Evolutionary conservation across 2,329 filamentous ascomycete species (phyloP).

Genomic region (Sporothrix schenckii): DNA sequence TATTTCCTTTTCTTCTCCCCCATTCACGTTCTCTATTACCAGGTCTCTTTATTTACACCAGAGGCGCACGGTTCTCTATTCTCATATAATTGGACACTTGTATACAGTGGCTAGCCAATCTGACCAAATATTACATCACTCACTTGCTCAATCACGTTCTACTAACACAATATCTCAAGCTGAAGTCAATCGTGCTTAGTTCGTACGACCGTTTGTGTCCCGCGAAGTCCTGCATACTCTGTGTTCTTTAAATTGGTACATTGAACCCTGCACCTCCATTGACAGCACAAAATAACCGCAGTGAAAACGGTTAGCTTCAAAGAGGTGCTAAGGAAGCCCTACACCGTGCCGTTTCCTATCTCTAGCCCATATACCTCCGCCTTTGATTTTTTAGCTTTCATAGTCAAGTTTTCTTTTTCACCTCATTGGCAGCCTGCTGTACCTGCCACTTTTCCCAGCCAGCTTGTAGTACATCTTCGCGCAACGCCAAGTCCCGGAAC

Average conservation of each 20-base stretch:
- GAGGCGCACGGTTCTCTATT: neutral
- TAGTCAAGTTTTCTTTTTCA: slow-evolving; percentile 44
- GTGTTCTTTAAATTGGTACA: neutral
- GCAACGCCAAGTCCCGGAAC: slow-evolving; percentile 79
- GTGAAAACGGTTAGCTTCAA: neutral
- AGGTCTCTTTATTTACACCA: neutral
- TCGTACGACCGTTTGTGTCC: neutral
- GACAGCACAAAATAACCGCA: neutral
- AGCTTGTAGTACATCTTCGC: slow-evolving; percentile 85
- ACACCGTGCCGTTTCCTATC: neutral
- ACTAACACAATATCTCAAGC: neutral
- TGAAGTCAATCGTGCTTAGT: neutral
- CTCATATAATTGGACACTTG: neutral
- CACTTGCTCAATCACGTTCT: neutral
- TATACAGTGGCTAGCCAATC: slow-evolving; percentile 14
- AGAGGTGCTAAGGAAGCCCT: neutral
- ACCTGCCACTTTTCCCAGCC: slow-evolving; percentile 93
- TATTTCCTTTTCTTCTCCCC: neutral
- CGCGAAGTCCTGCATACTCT: neutral
- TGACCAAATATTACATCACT: neutral
- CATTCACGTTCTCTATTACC: neutral
- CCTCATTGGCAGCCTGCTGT: slow-evolving; percentile 45
- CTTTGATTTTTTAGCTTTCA: neutral
- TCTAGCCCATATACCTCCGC: neutral
- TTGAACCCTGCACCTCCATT: neutral